phyloP scores from a whole-genome alignment of 306 rosid genomes.

The Styphnolobium japonicum region DNA sequence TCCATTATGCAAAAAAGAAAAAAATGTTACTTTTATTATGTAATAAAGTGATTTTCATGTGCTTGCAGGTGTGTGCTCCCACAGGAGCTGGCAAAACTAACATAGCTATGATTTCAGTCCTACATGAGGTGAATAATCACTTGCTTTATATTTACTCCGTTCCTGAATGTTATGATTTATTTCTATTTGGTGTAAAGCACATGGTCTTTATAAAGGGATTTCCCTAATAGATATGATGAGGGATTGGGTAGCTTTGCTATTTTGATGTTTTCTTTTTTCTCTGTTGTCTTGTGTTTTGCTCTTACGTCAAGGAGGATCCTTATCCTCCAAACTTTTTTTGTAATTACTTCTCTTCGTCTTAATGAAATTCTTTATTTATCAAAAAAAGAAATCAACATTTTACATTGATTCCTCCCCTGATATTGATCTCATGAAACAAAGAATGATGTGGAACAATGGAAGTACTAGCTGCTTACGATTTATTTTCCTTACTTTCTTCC shows the following conservation, averaged over 20 bases:
- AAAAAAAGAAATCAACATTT: slow-evolving; percentile 2
- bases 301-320: too few relatives aligned
- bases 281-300: too few relatives aligned
- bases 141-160: slow-evolving; percentile 11
- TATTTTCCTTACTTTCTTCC: slow-evolving; percentile 14
- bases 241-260: too few relatives aligned
- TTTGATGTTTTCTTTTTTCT: too few relatives aligned
- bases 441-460: slow-evolving; percentile 3
- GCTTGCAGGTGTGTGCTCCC: slow-evolving; percentile 93
- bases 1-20: background rate
- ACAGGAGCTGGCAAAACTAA: slow-evolving; percentile 99
- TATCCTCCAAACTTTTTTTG: too few relatives aligned
- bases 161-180: slow-evolving; percentile 14
- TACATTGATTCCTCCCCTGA: slow-evolving; percentile 2
- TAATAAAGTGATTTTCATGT: slow-evolving; percentile 29
- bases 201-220: too few relatives aligned
- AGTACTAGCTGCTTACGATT: background rate
- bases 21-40: slow-evolving; percentile 7
- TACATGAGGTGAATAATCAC: slow-evolving; percentile 73
- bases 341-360: too few relatives aligned
- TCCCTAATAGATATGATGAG: too few relatives aligned
- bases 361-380: too few relatives aligned
- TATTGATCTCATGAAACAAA: background rate
- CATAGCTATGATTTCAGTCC: slow-evolving; percentile 94
- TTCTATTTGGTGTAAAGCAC: too few relatives aligned